Evolutionary conservation across 441 rosid species (phyloP).

Genomic region (Gossypium trilobum): DNA sequence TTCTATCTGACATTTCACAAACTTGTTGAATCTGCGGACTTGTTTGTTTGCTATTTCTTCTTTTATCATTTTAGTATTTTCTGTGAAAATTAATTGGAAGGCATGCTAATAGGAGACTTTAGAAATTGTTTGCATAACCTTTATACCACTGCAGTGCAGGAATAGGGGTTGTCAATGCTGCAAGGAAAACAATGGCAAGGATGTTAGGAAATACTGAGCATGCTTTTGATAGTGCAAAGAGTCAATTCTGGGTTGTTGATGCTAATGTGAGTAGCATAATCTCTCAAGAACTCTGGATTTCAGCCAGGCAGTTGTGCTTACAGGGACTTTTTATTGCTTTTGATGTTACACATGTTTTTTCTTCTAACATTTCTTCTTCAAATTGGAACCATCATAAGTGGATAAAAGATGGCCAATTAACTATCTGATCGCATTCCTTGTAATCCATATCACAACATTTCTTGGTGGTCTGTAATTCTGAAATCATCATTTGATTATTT

Average conservation of each 20-base stretch:
- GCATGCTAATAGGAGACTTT: neutral
- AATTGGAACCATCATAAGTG: neutral
- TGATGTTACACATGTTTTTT: neutral
- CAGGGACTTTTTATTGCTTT: conserved; percentile 3
- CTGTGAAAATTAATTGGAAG: neutral
- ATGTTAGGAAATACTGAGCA: conserved; percentile 80
- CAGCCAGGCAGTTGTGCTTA: neutral
- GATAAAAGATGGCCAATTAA: neutral
- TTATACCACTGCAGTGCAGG: conserved; percentile 65
- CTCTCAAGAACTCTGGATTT: neutral
- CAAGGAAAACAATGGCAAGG: conserved; percentile 97
- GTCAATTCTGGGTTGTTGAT: conserved; percentile 99
- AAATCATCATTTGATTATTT: neutral
- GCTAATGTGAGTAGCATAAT: conserved; percentile 50
- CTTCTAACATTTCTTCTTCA: neutral
- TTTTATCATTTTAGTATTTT: neutral
- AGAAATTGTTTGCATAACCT: conserved; percentile 20
- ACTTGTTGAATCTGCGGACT: neutral
- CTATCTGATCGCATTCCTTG: neutral
- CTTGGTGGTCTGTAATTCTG: neutral
- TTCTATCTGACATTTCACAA: neutral
- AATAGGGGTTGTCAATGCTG: conserved; percentile 93
- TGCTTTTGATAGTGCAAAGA: conserved; percentile 86
- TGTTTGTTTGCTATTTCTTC: neutral
- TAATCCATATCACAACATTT: neutral